A percentile compares a stretch with the other conserved stretches of the same genome.
These are phyloP conservation scores for Prunus persica DNA, from an alignment of 306 rosid genomes.

Conservation along the genomic window DNA sequence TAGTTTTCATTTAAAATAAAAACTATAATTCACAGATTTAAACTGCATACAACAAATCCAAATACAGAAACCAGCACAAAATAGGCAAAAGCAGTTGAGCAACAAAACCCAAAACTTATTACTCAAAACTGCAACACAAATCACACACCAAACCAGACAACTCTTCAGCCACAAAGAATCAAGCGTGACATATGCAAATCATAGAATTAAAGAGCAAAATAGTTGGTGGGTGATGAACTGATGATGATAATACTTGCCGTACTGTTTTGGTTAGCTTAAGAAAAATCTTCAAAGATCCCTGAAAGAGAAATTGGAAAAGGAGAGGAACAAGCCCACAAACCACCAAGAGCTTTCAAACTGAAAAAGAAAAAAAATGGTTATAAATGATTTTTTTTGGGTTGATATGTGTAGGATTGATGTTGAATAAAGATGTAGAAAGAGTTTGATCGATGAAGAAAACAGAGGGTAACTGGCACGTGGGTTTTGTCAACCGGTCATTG, in stretches of 20 bases:
- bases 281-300: constrained; percentile 15
- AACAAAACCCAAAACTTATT: not conserved
- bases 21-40: constrained; percentile 5
- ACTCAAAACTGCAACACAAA: not conserved
- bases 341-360: constrained; percentile 9
- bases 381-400: not conserved
- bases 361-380: not conserved
- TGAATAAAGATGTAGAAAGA: constrained; percentile 2
- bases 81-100: not conserved
- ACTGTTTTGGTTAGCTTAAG: constrained; percentile 23
- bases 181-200: not conserved
- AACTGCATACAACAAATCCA: not conserved
- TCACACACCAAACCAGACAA: not conserved
- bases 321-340: constrained; percentile 24
- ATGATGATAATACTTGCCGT: constrained; percentile 30
- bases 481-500: not conserved
- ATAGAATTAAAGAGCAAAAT: not conserved
- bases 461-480: constrained; percentile 19
- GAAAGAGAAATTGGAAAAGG: constrained; percentile 26
- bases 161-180: constrained; percentile 8
- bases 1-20: not conserved
- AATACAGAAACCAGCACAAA: not conserved
- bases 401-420: not conserved
- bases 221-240: constrained; percentile 6
- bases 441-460: constrained; percentile 22